Conservation (phyloP, 2,329 filamentous ascomycete genomes). For the Colletotrichum cuscutae region DNA sequence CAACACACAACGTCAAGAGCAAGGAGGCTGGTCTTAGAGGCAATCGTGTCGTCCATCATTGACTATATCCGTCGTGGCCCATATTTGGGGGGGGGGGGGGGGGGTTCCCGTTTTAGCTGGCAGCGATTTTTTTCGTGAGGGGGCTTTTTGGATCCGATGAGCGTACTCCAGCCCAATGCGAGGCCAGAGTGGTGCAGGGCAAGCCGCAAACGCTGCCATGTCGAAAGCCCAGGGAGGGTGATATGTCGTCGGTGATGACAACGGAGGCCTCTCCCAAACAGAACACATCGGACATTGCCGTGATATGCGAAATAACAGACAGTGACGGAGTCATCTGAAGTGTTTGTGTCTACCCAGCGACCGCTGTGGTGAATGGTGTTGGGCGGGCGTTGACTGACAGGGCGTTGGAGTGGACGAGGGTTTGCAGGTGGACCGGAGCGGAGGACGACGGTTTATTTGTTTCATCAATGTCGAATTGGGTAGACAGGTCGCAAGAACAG, state of each 20-base stretch:
- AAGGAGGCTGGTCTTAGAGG: not conserved
- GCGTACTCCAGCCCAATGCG: not conserved
- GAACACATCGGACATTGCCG: conserved; percentile 18
- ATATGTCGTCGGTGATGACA: not conserved
- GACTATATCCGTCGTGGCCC: conserved; percentile 2
- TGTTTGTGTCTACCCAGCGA: not conserved
- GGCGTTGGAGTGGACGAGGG: not conserved
- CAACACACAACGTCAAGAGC: not conserved
- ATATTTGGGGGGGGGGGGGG: not conserved
- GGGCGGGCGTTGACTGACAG: not conserved
- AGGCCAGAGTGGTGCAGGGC: not conserved
- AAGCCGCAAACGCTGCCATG: not conserved
- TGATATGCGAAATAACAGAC: not conserved
- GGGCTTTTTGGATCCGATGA: no score
- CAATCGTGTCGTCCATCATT: not conserved
- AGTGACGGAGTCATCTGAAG: not conserved
- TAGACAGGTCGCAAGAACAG: not conserved
- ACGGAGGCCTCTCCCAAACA: conserved; percentile 10
- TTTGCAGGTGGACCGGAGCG: not conserved
- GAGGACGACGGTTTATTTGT: not conserved
- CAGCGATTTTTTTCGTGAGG: not conserved
- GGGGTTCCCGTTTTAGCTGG: not conserved
- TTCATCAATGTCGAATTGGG: not conserved
- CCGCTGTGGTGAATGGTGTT: not conserved
- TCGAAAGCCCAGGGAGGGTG: not conserved